Base-by-base conservation (phyloP, 2,329 filamentous ascomycete genomes). In the Arthroderma sp. region DNA sequence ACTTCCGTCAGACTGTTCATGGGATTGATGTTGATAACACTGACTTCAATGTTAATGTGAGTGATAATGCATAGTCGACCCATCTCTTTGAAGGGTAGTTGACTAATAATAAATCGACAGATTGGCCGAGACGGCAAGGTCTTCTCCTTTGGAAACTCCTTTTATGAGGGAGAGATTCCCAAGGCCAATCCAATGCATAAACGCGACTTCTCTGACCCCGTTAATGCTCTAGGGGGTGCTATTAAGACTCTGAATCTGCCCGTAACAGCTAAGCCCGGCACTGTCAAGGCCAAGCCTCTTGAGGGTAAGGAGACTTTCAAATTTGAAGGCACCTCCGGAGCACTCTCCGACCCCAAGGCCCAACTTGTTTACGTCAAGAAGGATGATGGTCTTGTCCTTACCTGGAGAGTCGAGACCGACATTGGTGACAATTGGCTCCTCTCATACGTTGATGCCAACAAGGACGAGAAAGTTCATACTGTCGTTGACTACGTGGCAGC, bases 21-120 rank as follows among this genome's bases (percentile, higher is more conserved):
- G 59, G 56, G 1, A 39, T 60, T 28, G 59, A 60, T 53, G 25
- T 60, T 47, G 59, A 58, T 38, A 60, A 60, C 47, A 54, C 56
- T 38, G 59, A 60, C 35, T 58, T 60, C 54, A 60, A 60, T 38
- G 56, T 60, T 13, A 60, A 60, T 37, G 59, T 60, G 55, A 57
- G 59, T 31, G 13, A n/a, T 19, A 15, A 5, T 11, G 4, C 28
- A 19, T 25, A 44, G 8, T 5, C 13, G 23, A 56, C 54, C n/a
- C n/a, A n/a, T n/a, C n/a, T n/a, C n/a, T n/a, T n/a, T n/a, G n/a
- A n/a, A 28, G 23, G 25, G 23, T 51, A 7, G 7, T 31, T n/a
- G 8, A 31, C n/a, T 7, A 2, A 15, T 19, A 21, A 13, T 9
- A 15, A 3, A 19, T 31, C 4, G 4, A 53, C 52, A 60, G 59